phyloP scores from a whole-genome alignment of 768 basidiomycete genomes.

The Suillus variegatus region DNA sequence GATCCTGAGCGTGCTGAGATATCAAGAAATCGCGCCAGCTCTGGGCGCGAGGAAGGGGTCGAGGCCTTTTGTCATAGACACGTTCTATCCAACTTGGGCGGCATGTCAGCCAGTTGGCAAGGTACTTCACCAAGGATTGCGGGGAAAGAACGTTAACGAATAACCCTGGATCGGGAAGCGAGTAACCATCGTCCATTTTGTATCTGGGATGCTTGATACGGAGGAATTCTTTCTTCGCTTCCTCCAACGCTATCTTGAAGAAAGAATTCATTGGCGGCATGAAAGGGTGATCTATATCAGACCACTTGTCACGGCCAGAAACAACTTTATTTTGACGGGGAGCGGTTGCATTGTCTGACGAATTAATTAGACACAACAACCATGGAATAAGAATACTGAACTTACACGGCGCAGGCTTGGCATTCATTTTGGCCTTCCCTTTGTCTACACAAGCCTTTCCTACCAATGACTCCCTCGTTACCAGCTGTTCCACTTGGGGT shows the following conservation, averaged over 20 bases:
- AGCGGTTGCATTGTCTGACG: background rate
- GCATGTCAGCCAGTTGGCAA: background rate
- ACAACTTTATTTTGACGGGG: background rate
- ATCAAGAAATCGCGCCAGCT: background rate
- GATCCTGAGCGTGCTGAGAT: background rate
- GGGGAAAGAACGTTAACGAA: background rate
- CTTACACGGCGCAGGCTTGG: background rate
- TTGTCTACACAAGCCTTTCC: background rate
- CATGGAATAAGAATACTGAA: background rate
- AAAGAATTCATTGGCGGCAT: background rate
- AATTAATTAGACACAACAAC: background rate
- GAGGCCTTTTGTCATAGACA: background rate
- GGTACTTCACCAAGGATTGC: background rate
- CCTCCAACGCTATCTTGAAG: background rate
- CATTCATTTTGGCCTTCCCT: background rate
- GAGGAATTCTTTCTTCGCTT: background rate
- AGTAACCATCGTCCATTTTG: background rate
- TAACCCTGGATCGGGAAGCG: background rate
- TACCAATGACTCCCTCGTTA: background rate
- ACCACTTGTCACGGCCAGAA: conserved; percentile 1
- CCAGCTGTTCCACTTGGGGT: background rate
- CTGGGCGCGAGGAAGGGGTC: background rate
- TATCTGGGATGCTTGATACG: background rate
- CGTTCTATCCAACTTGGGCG: background rate
- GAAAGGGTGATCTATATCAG: background rate